Evolutionary conservation across 179 eudicot species (phyloP), one percentile per base, ranked within the genome.

Genomic region (Corrigiola litoralis): DNA sequence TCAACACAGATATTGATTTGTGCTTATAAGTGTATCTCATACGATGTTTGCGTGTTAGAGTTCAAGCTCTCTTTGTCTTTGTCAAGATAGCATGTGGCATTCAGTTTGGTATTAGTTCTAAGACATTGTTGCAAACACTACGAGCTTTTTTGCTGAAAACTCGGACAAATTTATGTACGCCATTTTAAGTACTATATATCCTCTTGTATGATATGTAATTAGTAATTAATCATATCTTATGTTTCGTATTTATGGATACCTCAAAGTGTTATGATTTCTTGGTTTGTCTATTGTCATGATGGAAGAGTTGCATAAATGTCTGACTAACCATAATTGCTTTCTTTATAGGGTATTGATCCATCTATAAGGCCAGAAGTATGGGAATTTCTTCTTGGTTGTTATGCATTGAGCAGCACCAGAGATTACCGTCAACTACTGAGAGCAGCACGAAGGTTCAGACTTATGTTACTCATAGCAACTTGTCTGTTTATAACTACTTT

Each of bases 301-400:
- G 4, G 21, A 38, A 3, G 33, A 32, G 34, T 53, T 28, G 31
- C 4, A 14, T 13, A 45, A 16, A 34, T 33, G 29, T 41, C 17
- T 29, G 17, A 21, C 55, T 58, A 17, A 55, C 12, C 53, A 18
- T 52, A 5, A n/a, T 62, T 45, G 49, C 67, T 67, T 42, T 72
- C 10, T 34, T 63, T 65, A 12, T 67, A 92, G 98, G 99, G 99
- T 27, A 86, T 94, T 66, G 97, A 94, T 87, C 94, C 99, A 69
- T 87, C 95, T 58, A 90, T 94, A 71, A 82, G 99, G 76, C 70
- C 97, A 33, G 97, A 94, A 83, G 99, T 94, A 64, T 94, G 99
- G 99, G 99, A 94, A 61, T 94, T 90, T 78, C 99, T 94, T 79
- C 81, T 94, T 74, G 99, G 99, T 63, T 94, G 99, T 84, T 94